phyloP scores from a whole-genome alignment of 495 filamentous ascomycete genomes.

The Neohortaea acidophila region DNA sequence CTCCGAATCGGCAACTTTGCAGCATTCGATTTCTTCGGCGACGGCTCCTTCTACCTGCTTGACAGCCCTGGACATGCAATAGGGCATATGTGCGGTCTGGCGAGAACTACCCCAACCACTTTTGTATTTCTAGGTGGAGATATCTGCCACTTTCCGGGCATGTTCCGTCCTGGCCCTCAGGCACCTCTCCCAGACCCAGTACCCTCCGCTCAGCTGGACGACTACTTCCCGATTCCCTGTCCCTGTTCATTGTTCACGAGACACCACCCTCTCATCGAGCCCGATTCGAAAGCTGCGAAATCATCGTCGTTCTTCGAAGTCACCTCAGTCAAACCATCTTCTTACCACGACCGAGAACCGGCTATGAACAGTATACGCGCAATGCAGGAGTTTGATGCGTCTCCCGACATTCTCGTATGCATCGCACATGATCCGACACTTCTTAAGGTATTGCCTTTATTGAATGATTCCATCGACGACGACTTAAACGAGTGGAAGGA shows the following conservation, averaged over 20 bases:
- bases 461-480: background rate
- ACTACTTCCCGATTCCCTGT: conserved; percentile 15
- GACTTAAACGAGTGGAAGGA: conserved; percentile 6
- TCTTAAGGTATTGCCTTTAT: background rate
- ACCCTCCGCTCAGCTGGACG: background rate
- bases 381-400: conserved; percentile 3
- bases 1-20: conserved; percentile 31
- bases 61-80: conserved; percentile 31
- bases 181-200: conserved; percentile 1
- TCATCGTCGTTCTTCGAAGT: background rate
- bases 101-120: conserved; percentile 24
- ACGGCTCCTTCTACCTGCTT: conserved; percentile 33
- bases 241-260: conserved; percentile 27
- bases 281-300: background rate
- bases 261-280: conserved; percentile 12
- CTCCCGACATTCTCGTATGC: conserved; percentile 1
- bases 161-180: background rate
- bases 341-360: background rate
- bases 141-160: conserved; percentile 12
- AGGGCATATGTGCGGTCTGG: conserved; percentile 31
- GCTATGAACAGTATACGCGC: background rate
- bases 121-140: conserved; percentile 27
- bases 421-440: conserved; percentile 8
- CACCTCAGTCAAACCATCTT: background rate
- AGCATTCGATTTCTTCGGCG: conserved; percentile 40